Evolutionary conservation across 257 asterid genomes (phyloP), one percentile per base, ranked within the genome.

Genomic region (Penstemon barbatus): DNA sequence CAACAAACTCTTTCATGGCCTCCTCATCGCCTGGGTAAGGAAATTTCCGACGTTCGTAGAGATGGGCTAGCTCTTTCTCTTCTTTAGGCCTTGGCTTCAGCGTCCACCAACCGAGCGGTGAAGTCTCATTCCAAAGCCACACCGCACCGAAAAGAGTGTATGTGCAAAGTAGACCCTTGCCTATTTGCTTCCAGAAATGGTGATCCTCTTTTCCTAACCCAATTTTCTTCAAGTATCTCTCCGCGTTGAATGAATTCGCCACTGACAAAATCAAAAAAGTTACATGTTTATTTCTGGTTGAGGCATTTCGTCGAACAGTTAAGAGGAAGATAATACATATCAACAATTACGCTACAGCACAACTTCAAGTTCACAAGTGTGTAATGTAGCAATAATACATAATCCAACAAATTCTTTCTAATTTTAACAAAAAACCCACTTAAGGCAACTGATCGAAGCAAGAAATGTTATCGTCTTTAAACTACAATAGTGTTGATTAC

Each of bases 71-170:
- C 77, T 93, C 97, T 46, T 71, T 81, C 82, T 93, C 97, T 73
- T 93, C 96, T 72, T 87, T 88, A 2, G 99, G 97, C 81, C 64
- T 78, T 8, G 96, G 96, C 83, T 84, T 90, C 72, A 93, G 60
- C 4, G 90, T 85, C 95, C 96, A 93, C 99, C 97, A 93, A 7
- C 97, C 99, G 6, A 93, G 79, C 7, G 97, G 99, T 0, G 97
- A 93, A 3, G 96, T 89, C 57, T 93, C 99, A 69, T 93, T 90
- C 73, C 72, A 80, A 44, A 84, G 71, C 99, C 99, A 90, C 2
- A 80, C 92, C 2, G 65, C 77, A 39, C 97, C 96, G 36, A 82
- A 84, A 43, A 90, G 80, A 6, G 99, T 72, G 72, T 90, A 90
- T 2, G 96, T 90, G 80, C 95, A 82, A 3, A 93, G 25, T 57